A percentile compares a stretch with the other conserved stretches of the same genome.
phyloP scores from a whole-genome alignment of 352 stramenopile genomes.

The Elongisporangium prolatum region DNA sequence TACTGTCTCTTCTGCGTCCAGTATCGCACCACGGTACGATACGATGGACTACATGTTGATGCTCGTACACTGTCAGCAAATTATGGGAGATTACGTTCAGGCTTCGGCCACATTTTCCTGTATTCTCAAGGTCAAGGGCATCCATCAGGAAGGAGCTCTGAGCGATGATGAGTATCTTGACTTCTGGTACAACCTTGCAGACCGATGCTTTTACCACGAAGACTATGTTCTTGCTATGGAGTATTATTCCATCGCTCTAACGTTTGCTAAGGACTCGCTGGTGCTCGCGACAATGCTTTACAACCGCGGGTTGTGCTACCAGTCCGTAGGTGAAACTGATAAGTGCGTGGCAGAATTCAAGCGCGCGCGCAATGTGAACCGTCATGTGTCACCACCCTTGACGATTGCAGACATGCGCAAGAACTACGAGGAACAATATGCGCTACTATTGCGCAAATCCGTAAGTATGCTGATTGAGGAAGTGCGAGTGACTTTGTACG shows the following conservation, averaged over 20 bases:
- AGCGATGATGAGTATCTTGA: conserved; percentile 49
- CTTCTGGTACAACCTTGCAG: conserved; percentile 42
- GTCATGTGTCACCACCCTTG: conserved; percentile 40
- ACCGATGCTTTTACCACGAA: conserved; percentile 66
- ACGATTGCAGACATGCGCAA: conserved; percentile 34
- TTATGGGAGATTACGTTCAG: conserved; percentile 46
- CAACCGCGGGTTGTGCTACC: conserved; percentile 51
- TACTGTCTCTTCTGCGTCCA: neutral
- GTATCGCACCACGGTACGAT: conserved; percentile 23
- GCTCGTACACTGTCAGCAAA: conserved; percentile 63
- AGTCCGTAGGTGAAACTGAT: conserved; percentile 37
- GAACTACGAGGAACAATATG: conserved; percentile 43
- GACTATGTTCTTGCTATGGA: conserved; percentile 58
- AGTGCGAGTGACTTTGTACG: conserved; percentile 56
- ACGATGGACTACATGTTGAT: conserved; percentile 50
- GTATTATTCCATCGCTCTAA: conserved; percentile 51
- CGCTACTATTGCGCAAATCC: conserved; percentile 35
- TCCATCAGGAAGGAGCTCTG: conserved; percentile 25
- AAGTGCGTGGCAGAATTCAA: conserved; percentile 65
- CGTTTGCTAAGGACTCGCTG: conserved; percentile 61
- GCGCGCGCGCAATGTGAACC: conserved; percentile 57
- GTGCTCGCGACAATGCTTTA: conserved; percentile 49
- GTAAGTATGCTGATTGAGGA: conserved; percentile 47
- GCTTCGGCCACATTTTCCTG: conserved; percentile 41
- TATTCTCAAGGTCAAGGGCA: conserved; percentile 26